Percentiles rank a stretch among this genome's conserved stretches.
phyloP scores from a whole-genome alignment of 306 rosid genomes.

The Sicyos baderoa region DNA sequence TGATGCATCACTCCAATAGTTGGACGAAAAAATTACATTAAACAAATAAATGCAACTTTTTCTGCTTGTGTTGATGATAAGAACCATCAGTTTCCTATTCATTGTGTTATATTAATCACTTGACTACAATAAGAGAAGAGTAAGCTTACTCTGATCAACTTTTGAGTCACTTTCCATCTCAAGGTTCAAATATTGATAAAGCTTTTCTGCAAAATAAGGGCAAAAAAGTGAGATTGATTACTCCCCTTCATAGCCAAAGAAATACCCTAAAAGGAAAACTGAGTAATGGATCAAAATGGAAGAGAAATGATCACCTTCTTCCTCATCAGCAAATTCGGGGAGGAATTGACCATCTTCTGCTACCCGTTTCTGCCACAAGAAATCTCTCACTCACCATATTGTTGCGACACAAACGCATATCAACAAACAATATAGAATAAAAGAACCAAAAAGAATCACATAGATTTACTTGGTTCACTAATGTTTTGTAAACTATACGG shows the following conservation, averaged over 20 bases:
- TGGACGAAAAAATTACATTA: background rate
- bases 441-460: too few species aligned
- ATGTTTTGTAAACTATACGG: too few species aligned
- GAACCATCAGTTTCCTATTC: background rate
- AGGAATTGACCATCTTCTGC: constrained; percentile 54
- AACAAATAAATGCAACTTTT: too few species aligned
- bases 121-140: constrained; percentile 14
- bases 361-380: constrained; percentile 31
- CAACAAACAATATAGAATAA: too few species aligned
- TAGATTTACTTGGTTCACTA: too few species aligned
- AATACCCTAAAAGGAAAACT: background rate
- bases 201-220: constrained; percentile 41
- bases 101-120: background rate
- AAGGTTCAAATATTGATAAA: constrained; percentile 63
- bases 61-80: background rate
- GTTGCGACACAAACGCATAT: too few species aligned
- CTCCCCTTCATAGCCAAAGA: background rate
- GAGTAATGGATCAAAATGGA: constrained; percentile 11
- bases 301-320: constrained; percentile 47
- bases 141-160: constrained; percentile 53
- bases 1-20: background rate
- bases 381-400: background rate
- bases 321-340: constrained; percentile 78
- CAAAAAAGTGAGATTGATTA: background rate
- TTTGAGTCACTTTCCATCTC: constrained; percentile 47